Percentiles rank a stretch among this genome's conserved stretches.
These are phyloP conservation scores for Amanita brunnescens DNA, from an alignment of 768 basidiomycete genomes.

Conservation along the genomic window DNA sequence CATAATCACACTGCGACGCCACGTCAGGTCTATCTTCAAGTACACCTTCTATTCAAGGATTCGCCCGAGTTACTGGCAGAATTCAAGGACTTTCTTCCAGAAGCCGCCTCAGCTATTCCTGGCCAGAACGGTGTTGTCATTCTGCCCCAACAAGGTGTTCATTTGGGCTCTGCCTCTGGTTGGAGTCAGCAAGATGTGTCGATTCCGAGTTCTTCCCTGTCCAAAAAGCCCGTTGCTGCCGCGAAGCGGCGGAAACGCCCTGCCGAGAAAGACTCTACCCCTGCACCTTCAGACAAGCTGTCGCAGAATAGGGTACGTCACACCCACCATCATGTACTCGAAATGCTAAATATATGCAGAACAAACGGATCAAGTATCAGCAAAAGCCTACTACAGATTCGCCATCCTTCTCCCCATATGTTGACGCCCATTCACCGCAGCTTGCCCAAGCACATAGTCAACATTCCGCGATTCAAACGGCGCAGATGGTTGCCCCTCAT, in stretches of 20 bases:
- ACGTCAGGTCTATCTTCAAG: slow-evolving; percentile 76
- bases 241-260: slow-evolving; percentile 54
- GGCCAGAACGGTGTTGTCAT: slow-evolving; percentile 36
- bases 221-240: slow-evolving; percentile 36
- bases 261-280: slow-evolving; percentile 61
- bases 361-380: slow-evolving; percentile 55
- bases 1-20: slow-evolving; percentile 8
- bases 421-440: slow-evolving; percentile 35
- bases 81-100: slow-evolving; percentile 77
- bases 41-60: slow-evolving; percentile 73
- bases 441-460: slow-evolving; percentile 24
- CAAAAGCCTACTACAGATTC: slow-evolving; percentile 54
- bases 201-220: slow-evolving; percentile 28
- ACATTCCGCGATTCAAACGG: slow-evolving; percentile 13
- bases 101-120: slow-evolving; percentile 38
- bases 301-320: slow-evolving; percentile 38
- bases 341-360: slow-evolving; percentile 21
- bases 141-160: slow-evolving; percentile 36
- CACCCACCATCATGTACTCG: slow-evolving; percentile 2
- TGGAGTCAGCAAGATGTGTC: slow-evolving; percentile 25
- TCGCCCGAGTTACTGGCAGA: slow-evolving; percentile 72
- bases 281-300: slow-evolving; percentile 44
- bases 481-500: slow-evolving; percentile 14
- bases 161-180: slow-evolving; percentile 29
- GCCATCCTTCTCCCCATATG: slow-evolving; percentile 42